A percentile compares a stretch with the other conserved stretches of the same genome.
Conservation (phyloP, 345 rosid species). For the Sisymbrium altissimum region DNA sequence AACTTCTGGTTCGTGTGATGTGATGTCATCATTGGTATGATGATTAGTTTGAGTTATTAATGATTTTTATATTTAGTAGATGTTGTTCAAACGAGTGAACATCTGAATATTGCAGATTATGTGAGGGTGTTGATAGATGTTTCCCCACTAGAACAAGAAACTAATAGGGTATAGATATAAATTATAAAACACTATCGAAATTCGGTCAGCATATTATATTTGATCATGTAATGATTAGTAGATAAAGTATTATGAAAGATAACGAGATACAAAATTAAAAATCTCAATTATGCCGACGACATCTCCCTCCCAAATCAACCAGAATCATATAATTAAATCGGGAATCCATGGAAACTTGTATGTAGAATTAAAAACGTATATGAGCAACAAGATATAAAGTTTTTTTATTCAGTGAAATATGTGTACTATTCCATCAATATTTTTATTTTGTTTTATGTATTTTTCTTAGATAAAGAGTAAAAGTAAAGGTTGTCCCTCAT, state of each 20-base stretch:
- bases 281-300: background rate
- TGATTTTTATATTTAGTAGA: background rate
- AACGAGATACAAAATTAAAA: no score
- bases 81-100: background rate
- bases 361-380: background rate
- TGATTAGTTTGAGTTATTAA: background rate
- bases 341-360: background rate
- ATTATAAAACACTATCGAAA: conserved; percentile 1
- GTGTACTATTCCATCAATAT: no score
- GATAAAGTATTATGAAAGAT: background rate
- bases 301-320: background rate
- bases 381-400: background rate
- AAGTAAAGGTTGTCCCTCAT: no score
- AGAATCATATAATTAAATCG: background rate
- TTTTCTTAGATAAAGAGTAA: no score
- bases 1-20: background rate
- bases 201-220: conserved; percentile 7
- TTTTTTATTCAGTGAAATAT: background rate
- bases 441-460: no score
- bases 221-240: background rate
- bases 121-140: conserved; percentile 9
- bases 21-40: conserved; percentile 7
- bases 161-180: background rate
- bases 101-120: background rate
- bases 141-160: background rate